These are phyloP conservation scores for Komagataella pseudopastoris DNA, from an alignment of 805 yeast species.

Conservation along the genomic window DNA sequence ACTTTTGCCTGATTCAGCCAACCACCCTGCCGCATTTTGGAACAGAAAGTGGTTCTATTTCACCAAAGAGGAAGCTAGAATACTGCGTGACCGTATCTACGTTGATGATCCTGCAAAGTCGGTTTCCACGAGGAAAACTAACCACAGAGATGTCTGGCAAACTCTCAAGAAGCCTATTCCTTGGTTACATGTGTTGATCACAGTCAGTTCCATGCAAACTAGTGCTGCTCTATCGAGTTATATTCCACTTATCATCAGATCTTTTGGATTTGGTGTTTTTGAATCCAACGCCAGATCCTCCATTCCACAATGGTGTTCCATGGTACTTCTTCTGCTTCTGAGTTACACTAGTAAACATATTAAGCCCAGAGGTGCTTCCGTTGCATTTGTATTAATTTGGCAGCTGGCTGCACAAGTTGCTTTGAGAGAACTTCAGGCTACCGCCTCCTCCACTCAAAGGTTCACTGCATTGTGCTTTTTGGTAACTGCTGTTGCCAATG, in stretches of 20 bases:
- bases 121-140: background rate
- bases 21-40: background rate
- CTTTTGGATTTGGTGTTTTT: conserved; percentile 5
- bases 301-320: conserved; percentile 3
- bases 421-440: background rate
- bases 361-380: conserved; percentile 4
- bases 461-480: background rate
- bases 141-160: background rate
- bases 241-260: conserved; percentile 6
- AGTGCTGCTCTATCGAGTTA: background rate
- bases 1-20: conserved; percentile 19
- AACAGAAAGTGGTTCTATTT: background rate
- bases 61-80: background rate
- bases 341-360: conserved; percentile 1
- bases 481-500: background rate
- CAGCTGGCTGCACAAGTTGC: background rate
- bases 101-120: conserved; percentile 36
- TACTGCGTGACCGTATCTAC: background rate
- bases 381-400: conserved; percentile 1
- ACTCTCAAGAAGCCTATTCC: background rate
- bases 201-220: background rate
- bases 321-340: background rate
- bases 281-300: conserved; percentile 8
- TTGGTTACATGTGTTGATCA: background rate
- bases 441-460: background rate